Percentiles rank a stretch among this genome's conserved stretches.
Conservation (phyloP, 169 alveolate species). For the Sarcocystis neurona region DNA sequence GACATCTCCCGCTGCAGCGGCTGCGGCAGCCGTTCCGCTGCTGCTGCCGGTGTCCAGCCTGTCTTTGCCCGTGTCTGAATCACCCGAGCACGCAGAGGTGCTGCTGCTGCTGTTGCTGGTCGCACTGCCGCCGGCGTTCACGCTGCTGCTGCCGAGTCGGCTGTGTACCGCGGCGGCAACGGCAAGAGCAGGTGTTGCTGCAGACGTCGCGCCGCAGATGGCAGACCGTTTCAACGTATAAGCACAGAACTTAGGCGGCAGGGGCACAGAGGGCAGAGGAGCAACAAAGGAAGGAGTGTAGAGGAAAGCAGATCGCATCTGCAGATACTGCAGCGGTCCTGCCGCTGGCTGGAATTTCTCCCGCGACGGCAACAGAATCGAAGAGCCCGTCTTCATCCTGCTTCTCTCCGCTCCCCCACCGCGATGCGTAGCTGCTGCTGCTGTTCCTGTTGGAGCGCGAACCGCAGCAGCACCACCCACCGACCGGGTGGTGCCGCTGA, state of each 20-base stretch:
- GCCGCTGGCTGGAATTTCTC: neutral
- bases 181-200: neutral
- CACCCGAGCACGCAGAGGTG: no score
- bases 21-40: no score
- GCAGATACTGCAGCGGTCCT: constrained; percentile 31
- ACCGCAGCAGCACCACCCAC: no score
- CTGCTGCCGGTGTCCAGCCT: no score
- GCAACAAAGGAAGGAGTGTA: constrained; percentile 9
- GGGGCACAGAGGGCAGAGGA: constrained; percentile 21
- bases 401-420: no score
- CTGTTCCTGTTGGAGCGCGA: no score
- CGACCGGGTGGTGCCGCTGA: neutral
- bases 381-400: no score
- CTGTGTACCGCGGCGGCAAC: neutral
- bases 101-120: no score
- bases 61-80: no score
- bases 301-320: neutral
- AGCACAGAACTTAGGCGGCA: constrained; percentile 14
- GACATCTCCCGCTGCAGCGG: neutral
- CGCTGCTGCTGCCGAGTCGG: no score
- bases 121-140: no score
- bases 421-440: no score
- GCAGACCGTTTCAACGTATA: neutral
- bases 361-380: constrained; percentile 17
- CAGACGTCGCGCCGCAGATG: constrained; percentile 5